Evolutionary conservation across 225 moss, liverwort and hornwort genomes (phyloP).

Genomic region (Sphagnum contortum): DNA sequence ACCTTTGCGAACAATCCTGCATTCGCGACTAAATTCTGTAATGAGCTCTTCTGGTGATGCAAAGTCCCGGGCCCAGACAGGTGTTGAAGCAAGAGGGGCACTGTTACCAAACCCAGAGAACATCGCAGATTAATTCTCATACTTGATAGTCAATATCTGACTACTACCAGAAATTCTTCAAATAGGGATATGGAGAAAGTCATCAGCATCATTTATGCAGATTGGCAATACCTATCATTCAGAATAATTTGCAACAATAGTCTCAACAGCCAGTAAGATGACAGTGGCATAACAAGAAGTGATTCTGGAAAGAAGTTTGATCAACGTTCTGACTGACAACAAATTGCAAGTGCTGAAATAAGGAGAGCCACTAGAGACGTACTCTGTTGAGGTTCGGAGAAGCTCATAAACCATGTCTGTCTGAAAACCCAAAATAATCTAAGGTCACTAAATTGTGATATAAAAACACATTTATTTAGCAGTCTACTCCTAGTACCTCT

Average conservation of each 20-base stretch:
- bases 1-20: slow-evolving; percentile 96
- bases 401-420: slow-evolving; percentile 99
- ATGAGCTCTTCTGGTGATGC: slow-evolving; percentile 87
- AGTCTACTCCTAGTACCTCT: too few relatives aligned
- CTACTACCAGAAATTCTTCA: neutral
- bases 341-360: neutral
- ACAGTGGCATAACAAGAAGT: too few relatives aligned
- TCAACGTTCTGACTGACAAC: neutral
- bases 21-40: slow-evolving; percentile 91
- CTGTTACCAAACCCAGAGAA: slow-evolving; percentile 23
- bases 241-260: too few relatives aligned
- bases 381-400: slow-evolving; percentile 96
- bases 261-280: too few relatives aligned
- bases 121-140: neutral
- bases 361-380: slow-evolving; percentile 9
- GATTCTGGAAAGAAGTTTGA: too few relatives aligned
- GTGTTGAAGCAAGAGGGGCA: slow-evolving; percentile 80
- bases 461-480: too few relatives aligned
- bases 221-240: too few relatives aligned
- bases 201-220: neutral
- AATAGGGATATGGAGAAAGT: neutral
- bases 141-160: neutral
- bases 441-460: too few relatives aligned
- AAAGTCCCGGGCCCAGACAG: slow-evolving; percentile 94
- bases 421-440: slow-evolving; percentile 30